Percentiles rank a stretch among this genome's conserved stretches.
phyloP scores from a whole-genome alignment of 1,284 basidiomycete species.

The Fomitopsis schrenkii region DNA sequence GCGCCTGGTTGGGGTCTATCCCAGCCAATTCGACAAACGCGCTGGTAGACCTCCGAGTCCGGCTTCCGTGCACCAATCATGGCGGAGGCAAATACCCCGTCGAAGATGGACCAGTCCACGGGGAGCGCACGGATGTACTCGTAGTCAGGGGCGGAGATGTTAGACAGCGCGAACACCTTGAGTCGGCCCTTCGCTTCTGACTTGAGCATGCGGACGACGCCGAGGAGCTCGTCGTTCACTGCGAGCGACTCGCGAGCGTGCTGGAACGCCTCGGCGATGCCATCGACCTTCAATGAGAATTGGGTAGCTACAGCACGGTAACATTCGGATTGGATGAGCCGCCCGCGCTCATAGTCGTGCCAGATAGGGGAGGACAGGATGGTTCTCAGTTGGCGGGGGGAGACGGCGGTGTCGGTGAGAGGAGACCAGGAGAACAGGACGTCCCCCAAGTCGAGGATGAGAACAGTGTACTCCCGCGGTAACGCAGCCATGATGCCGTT shows the following conservation, averaged over 20 bases:
- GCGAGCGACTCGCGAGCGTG: conserved; percentile 39
- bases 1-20: conserved; percentile 35
- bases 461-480: neutral
- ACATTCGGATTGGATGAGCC: conserved; percentile 41
- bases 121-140: conserved; percentile 34
- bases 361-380: conserved; percentile 48
- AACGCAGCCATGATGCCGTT: too few relatives aligned
- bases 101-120: conserved; percentile 47
- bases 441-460: conserved; percentile 53
- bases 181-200: conserved; percentile 25
- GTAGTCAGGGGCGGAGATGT: conserved; percentile 49
- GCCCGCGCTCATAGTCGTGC: conserved; percentile 53
- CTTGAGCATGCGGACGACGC: conserved; percentile 42
- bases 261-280: conserved; percentile 38
- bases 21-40: conserved; percentile 39
- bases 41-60: conserved; percentile 47
- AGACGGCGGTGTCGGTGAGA: conserved; percentile 41
- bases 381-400: conserved; percentile 37
- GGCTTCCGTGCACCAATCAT: conserved; percentile 47
- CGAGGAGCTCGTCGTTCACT: conserved; percentile 37
- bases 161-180: conserved; percentile 49
- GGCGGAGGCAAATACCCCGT: conserved; percentile 43
- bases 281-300: conserved; percentile 35
- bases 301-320: conserved; percentile 40
- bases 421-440: conserved; percentile 56